phyloP scores from a whole-genome alignment of 768 basidiomycete species.

The Tulasnella calospora region DNA sequence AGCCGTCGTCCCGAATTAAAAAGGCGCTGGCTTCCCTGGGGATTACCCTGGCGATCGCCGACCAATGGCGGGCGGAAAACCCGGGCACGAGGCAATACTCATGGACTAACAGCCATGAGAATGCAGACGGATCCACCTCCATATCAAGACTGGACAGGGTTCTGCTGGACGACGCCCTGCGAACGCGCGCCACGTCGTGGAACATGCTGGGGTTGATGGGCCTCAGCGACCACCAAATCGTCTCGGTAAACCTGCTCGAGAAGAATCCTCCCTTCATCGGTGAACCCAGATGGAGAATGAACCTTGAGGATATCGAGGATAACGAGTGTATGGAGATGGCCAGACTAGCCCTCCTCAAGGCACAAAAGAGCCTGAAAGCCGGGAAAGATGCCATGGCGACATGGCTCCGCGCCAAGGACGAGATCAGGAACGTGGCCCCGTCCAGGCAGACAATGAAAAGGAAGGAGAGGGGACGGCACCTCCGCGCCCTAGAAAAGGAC shows the following conservation, averaged over 20 bases:
- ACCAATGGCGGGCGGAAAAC: not conserved
- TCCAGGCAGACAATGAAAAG: not conserved
- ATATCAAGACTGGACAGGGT: not conserved
- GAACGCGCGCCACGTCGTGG: not conserved
- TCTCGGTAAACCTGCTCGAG: not conserved
- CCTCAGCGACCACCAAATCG: not conserved
- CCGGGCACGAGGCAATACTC: not conserved
- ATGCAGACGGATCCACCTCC: not conserved
- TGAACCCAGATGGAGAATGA: not conserved
- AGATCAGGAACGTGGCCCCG: not conserved
- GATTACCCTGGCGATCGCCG: not conserved
- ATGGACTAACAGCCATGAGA: not conserved
- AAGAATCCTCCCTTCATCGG: not conserved
- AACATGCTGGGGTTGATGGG: not conserved
- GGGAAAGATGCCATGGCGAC: not conserved
- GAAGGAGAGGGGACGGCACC: not conserved
- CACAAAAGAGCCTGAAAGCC: not conserved
- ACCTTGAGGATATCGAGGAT: not conserved
- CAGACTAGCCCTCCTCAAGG: not conserved
- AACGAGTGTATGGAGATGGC: not conserved
- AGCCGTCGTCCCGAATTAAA: too few species aligned
- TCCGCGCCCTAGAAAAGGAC: not conserved
- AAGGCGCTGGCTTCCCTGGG: not conserved
- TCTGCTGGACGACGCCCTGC: not conserved
- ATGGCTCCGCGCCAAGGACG: not conserved